Evolutionary conservation across 805 yeast species (phyloP), one percentile per base, ranked within the genome.

Genomic region (Zygoascus flipseniorum): DNA sequence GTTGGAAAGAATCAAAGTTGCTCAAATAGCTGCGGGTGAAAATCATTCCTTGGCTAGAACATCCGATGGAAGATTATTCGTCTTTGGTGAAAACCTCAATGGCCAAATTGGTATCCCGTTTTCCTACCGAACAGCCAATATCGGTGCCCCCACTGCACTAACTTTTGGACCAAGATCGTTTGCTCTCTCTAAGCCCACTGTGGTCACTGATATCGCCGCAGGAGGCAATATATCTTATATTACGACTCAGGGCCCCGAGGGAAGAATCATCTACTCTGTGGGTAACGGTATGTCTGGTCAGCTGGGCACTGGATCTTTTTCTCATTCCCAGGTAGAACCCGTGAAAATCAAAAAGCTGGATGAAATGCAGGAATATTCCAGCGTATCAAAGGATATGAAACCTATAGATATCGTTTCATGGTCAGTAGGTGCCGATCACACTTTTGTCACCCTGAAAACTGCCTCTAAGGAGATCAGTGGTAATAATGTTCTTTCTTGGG

Each of bases 251-350:
- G 62, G 63, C 26, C 55, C 54, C n/a, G 53, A 57, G 42, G 52
- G 55, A 14, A 62, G 64, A 35, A 65, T 64, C 31, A 51, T 77
- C 4, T 66, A 85, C 58, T 75, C 88, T 2, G 83, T 89, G 72
- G 99, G 99, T 19, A 82, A 82, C 62, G 96, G 97, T 5, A 66
- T 85, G 51, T 77, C 79, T 61, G 99, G 98, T 16, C 95, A 89
- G 69, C 73, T 89, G 52, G 99, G 97, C 23, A 78, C 79, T 46
- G 89, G 88, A 14, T 76, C 83, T 53, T 89, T 76, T 66, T 70
- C 83, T 37, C 96, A 89, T 66, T 83, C 86, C 16, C 86, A 83
- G 63, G 72, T 79, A 18, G 76, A 76, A 47, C 96, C 97, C 6
- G 71, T 77, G 18, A 77, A 78, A 44, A 65, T 90, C 55, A 76